These are phyloP conservation scores for Epithele typhae DNA, from an alignment of 768 basidiomycete species.

Conservation along the genomic window DNA sequence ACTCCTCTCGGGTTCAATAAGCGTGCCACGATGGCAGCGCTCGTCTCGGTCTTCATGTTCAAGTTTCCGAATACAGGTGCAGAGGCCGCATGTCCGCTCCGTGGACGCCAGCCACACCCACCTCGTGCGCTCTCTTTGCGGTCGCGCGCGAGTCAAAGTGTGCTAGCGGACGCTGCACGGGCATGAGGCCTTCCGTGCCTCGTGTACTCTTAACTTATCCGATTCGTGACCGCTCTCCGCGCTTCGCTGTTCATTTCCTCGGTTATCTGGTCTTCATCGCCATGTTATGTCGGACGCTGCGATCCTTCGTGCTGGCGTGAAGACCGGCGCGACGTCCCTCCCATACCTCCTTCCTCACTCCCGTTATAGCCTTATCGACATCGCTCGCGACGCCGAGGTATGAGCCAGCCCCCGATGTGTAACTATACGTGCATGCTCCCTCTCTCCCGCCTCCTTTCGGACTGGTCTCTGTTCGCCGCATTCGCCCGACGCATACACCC, in stretches of 20 bases:
- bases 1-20: conserved; percentile 16
- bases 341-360: neutral
- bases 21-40: neutral
- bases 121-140: too few relatives aligned
- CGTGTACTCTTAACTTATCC: conserved; percentile 2
- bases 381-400: neutral
- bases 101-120: too few relatives aligned
- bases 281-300: conserved; percentile 5
- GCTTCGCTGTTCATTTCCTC: neutral
- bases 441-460: neutral
- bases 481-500: too few relatives aligned
- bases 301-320: neutral
- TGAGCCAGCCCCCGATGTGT: neutral
- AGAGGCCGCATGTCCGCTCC: neutral
- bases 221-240: neutral
- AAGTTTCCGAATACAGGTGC: neutral
- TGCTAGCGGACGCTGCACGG: too few relatives aligned
- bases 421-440: conserved; percentile 11
- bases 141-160: too few relatives aligned
- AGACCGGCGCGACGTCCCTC: conserved; percentile 5
- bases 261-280: neutral
- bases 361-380: neutral
- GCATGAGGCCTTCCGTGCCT: neutral
- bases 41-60: neutral
- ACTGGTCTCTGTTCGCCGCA: too few relatives aligned